Evolutionary conservation across 495 filamentous ascomycete genomes (phyloP), one percentile per base, ranked within the genome.

Genomic region (Hypoxylon perforatum): DNA sequence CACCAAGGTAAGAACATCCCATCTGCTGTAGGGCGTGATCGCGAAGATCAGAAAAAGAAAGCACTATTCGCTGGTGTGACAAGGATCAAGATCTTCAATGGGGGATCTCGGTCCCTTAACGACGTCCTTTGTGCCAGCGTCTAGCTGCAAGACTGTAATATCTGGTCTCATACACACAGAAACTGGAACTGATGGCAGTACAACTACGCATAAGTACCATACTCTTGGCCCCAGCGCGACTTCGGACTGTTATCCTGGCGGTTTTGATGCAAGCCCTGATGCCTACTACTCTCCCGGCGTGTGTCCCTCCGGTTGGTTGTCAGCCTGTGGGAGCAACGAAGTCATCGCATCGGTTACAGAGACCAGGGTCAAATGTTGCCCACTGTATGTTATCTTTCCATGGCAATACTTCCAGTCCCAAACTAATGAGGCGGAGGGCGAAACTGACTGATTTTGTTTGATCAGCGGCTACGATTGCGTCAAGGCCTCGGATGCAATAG

Each of bases 231-330:
- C 49, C 1, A 48, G 33, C 41, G 21, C 44, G 8, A 55, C 59
- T 3, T 62, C 59, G 3, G 23, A 48, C 15, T 55, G 59, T 15
- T 55, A 62, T 19, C 59, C 50, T n/a, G 25, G 48, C 8, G 49
- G 11, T 4, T 61, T 61, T 6, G 23, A 44, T 2, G 23, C 30
- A 3, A 41, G 9, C 4, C 52, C 39, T 5, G 14, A 10, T n/a
- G 58, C 18, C 3, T 61, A 22, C 21, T 61, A 52, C 9, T 61
- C 57, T 0, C 57, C 57, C 1, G 57, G 57, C 2, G 22, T 51
- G 15, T 61, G 57, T 17, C 57, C 57, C 4, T 61, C 47, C 3
- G 57, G 57, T 4, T 61, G 57, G 57, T 33, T 11, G 30, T 51
- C 47, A 17, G 57, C 47, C 11, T 61, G 57, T 17, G 38, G 47